Evolutionary conservation across 345 rosid species (phyloP).

Genomic region (Salix viminalis): DNA sequence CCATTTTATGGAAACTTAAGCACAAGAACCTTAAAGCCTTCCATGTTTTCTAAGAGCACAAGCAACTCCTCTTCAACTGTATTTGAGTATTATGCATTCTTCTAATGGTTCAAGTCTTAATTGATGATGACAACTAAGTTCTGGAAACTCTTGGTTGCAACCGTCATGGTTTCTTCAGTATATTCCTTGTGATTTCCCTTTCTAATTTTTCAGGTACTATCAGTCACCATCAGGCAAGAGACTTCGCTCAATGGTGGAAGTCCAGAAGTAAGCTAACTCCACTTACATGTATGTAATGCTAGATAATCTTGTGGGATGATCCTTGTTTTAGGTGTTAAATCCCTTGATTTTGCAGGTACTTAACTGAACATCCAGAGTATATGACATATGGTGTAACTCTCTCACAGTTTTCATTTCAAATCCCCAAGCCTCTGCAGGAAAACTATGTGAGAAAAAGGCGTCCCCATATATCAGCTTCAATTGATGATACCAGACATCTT

Average conservation of each 20-base stretch:
- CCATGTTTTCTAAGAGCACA: background rate
- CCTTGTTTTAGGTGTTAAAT: conserved; percentile 1
- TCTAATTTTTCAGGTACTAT: conserved; percentile 57
- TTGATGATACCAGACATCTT: conserved; percentile 26
- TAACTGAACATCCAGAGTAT: conserved; percentile 54
- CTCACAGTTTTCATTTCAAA: conserved; percentile 69
- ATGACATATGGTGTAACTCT: conserved; percentile 37
- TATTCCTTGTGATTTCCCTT: background rate
- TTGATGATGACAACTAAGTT: background rate
- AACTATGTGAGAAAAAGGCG: conserved; percentile 70
- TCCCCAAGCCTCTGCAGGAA: conserved; percentile 65
- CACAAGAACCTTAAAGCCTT: background rate
- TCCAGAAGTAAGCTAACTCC: conserved; percentile 57
- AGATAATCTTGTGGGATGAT: background rate
- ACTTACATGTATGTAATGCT: background rate
- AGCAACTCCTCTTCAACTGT: background rate
- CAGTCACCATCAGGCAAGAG: conserved; percentile 83
- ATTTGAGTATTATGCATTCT: background rate
- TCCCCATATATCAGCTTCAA: conserved; percentile 27
- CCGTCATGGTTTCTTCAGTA: background rate
- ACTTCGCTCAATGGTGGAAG: conserved; percentile 78
- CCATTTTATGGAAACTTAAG: background rate
- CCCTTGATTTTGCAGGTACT: conserved; percentile 40
- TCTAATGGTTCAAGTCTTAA: background rate
- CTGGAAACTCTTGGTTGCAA: background rate